Evolutionary conservation across 345 rosid species (phyloP), one percentile per base, ranked within the genome.

Genomic region (Pelargonium nanum): DNA sequence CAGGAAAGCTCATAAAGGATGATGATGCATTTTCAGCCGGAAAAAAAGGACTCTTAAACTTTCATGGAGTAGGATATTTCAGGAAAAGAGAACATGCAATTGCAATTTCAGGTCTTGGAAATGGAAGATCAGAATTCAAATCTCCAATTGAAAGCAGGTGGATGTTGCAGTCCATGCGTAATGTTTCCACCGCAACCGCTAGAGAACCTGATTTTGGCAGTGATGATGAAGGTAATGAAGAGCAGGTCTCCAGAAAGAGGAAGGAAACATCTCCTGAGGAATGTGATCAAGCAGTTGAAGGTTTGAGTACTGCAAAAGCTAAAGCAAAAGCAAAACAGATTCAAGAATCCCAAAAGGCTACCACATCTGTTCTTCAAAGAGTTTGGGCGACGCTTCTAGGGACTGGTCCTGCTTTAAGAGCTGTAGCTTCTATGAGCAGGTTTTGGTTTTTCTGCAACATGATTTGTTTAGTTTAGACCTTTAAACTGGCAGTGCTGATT

Each of bases 371-470:
- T 45, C 63, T 80, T 25, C 77, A 71, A 40, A 80, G 62, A 67
- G 64, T 70, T 19, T 75, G 88, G 88, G 69, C 72, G 17, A 61
- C 62, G 40, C 52, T 86, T 62, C 69, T 82, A 44, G 78, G 74
- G 56, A 77, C 82, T 53, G 86, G 87, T 53, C 94, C 94, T 58
- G 85, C 86, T 22, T 70, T 86, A 63, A 82, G 84, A 74, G 87
- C 79, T 48, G 70, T 86, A 67, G 94, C 90, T 24, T 78, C 87
- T 62, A 86, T 86, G 90, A 84, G 87, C 94, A 84, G 94, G 94
- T 86, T 69, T 65, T 57, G 26, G 16, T 40, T 40, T 40, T 40
- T 40, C 48, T 40, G 16, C 48, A 40, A 40, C 16, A 40, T 40
- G 15, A 40, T 40, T 40, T 40, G 16, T 28, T 28, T 28, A 3